Evolutionary conservation across 2,329 filamentous ascomycete species (phyloP).

Genomic region (Claviceps pazoutovae): DNA sequence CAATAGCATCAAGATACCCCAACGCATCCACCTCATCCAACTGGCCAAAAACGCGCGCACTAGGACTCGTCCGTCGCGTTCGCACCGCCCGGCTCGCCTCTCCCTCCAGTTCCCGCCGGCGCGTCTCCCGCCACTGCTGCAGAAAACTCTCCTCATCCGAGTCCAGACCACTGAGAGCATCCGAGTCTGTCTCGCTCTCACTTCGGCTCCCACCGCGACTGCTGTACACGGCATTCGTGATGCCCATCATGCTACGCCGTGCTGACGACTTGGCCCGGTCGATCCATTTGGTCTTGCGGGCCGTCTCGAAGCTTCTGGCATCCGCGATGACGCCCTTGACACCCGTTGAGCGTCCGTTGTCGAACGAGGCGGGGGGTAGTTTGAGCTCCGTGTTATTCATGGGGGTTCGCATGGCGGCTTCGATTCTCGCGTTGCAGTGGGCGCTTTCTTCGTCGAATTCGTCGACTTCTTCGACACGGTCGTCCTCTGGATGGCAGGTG

Average conservation of each 20-base stretch:
- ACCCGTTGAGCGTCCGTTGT: conserved; percentile 59
- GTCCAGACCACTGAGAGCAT: conserved; percentile 29
- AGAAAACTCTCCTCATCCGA: conserved; percentile 71
- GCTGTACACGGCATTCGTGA: conserved; percentile 18
- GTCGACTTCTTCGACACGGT: conserved; percentile 20
- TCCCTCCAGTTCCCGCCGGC: conserved; percentile 63
- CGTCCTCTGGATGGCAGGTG: conserved; percentile 27
- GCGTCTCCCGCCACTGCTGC: conserved; percentile 67
- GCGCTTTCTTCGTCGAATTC: conserved; percentile 43
- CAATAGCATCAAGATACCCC: conserved; percentile 91
- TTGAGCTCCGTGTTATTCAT: conserved; percentile 37
- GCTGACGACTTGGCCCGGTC: conserved; percentile 36
- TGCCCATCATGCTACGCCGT: conserved; percentile 41
- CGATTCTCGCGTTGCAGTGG: conserved; percentile 40
- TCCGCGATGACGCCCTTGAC: conserved; percentile 83
- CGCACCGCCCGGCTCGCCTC: conserved; percentile 40
- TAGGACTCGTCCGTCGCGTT: conserved; percentile 60
- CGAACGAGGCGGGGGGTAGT: conserved; percentile 48
- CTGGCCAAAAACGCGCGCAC: conserved; percentile 61
- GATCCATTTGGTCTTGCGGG: conserved; percentile 42
- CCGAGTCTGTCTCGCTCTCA: conserved; percentile 33
- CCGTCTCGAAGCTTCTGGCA: conserved; percentile 61
- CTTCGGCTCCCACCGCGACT: conserved; percentile 14
- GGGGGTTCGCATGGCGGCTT: conserved; percentile 52
- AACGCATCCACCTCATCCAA: conserved; percentile 76